A percentile compares a stretch with the other conserved stretches of the same genome.
phyloP scores from a whole-genome alignment of 1,284 basidiomycete species.

The Ceratobasidium sp. region DNA sequence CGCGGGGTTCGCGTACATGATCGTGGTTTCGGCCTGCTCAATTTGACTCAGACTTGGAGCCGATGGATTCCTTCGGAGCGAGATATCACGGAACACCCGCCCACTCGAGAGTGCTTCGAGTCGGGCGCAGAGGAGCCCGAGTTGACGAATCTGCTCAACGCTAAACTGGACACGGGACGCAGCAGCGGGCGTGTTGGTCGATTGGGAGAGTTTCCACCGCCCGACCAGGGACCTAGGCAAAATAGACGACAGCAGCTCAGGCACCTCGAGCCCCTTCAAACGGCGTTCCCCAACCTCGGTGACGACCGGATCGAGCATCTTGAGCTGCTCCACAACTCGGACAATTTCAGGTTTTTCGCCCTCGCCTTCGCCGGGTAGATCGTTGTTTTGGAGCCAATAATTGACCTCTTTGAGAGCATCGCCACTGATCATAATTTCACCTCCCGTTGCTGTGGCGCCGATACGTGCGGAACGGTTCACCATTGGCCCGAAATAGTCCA shows the following conservation, averaged over 20 bases:
- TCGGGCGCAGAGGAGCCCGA: conserved; percentile 80
- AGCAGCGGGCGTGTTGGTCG: conserved; percentile 45
- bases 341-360: conserved; percentile 45
- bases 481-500: conserved; percentile 98
- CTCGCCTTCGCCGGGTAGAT: conserved; percentile 38
- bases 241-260: conserved; percentile 84
- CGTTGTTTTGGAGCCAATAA: conserved; percentile 47
- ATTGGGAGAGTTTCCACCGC: conserved; percentile 70
- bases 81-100: conserved; percentile 62
- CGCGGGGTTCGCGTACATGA: conserved; percentile 66
- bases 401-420: conserved; percentile 89
- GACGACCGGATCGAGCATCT: conserved; percentile 76
- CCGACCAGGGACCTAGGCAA: conserved; percentile 82
- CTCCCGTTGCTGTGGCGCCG: conserved; percentile 83
- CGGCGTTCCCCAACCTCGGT: conserved; percentile 87
- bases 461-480: conserved; percentile 93
- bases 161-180: conserved; percentile 69
- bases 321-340: conserved; percentile 59
- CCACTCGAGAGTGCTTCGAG: conserved; percentile 81
- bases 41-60: conserved; percentile 29
- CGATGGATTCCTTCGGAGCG: conserved; percentile 45
- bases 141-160: conserved; percentile 77
- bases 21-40: conserved; percentile 45
- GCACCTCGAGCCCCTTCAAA: conserved; percentile 92
- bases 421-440: conserved; percentile 92